Base-by-base conservation (phyloP, 768 basidiomycete genomes). In the Lentinula sp. region DNA sequence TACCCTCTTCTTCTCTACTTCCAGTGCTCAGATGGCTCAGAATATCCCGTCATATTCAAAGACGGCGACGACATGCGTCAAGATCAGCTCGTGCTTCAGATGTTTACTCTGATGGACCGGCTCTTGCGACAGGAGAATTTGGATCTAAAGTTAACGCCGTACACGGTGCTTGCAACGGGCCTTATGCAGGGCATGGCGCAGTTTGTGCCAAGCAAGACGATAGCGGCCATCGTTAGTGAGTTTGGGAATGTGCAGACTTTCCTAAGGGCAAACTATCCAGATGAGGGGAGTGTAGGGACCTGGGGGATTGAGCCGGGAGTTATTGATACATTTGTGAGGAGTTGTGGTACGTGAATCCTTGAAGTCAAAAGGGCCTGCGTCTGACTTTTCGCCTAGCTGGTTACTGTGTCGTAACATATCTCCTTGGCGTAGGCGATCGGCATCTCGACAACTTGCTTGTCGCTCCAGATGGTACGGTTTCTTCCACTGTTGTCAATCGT, bases 61-160 rank as follows among this genome's bases (percentile, higher is more conserved):
- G 95, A 98, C 66, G 97, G 97, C 13, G 97, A 98, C 70, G 97
- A 99, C 70, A 89, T 98, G 81, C 87, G 97, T 21, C 97, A 99
- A 72, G 97, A 99, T 70, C 97, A 99, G 71, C 84, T 99, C 40
- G 95, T 98, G 31, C 89, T 98, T 54, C 97, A 99, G 72, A 80
- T 98, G n/a, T 95, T 99, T 73, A 97, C 95, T 15, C 84, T 99
- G 31, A 99, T 99, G 97, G 95, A 99, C 70, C 82, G 91, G 52
- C 73, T 99, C 28, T 74, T 98, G 63, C 78, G 94, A 61, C 96
- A 95, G 74, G 97, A 98, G 76, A 97, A 97, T 70, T 72, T 99
- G 57, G 97, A 98, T 69, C 76, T 98, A 61, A 92, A 93, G 70
- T 71, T 99, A 60, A 93, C 84, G 61, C 92, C 94, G 5, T 98